Base-by-base conservation (phyloP, 768 basidiomycete species). In the Amanita muscaria region DNA sequence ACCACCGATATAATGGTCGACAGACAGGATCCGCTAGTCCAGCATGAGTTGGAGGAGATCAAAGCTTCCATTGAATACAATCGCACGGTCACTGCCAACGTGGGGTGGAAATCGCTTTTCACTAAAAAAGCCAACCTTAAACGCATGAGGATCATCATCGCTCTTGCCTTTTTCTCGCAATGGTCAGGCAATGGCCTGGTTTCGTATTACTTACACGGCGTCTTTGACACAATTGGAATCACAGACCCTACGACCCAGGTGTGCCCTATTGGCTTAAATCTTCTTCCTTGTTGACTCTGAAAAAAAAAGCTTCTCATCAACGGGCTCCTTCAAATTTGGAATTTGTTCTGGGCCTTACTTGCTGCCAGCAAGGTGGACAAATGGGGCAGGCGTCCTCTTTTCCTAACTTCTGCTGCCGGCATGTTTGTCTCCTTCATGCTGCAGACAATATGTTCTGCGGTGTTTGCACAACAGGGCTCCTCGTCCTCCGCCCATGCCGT, bases 401-500 rank as follows among this genome's bases (percentile, higher is more conserved):
- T 76, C 63, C 59, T 77, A 45, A 64, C 55, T 8, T 73, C 74
- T 9, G 69, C 67, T 5, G 53, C 63, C 45, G 71, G 70, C 64
- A 38, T 29, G 27, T 12, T 29, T 12, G 27, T 29, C 27, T 29
- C 12, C 42, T 42, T 4, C 10, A 32, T 6, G 9, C 2, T 82
- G 32, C 83, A 87, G 63, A 85, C 82, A 4, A 68, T 78, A 35
- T 79, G 78, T 59, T 77, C 79, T 24, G 73, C 80, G 3, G 59
- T 68, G 44, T 86, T 73, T 58, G 66, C 68, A 9, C 62, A 76
- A 32, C 63, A 64, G 16, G 56, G 63, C 2, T 56, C 58, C 32
- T 15, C 55, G 12, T 56, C 58, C 4, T 77, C 83, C 6, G 80
- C 76, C 5, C 77, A 87, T 53, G 73, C 83, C 16, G 77, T 88